Evolutionary conservation across 2,329 filamentous ascomycete genomes (phyloP).

Genomic region (Scopulariopsis brevicaulis): DNA sequence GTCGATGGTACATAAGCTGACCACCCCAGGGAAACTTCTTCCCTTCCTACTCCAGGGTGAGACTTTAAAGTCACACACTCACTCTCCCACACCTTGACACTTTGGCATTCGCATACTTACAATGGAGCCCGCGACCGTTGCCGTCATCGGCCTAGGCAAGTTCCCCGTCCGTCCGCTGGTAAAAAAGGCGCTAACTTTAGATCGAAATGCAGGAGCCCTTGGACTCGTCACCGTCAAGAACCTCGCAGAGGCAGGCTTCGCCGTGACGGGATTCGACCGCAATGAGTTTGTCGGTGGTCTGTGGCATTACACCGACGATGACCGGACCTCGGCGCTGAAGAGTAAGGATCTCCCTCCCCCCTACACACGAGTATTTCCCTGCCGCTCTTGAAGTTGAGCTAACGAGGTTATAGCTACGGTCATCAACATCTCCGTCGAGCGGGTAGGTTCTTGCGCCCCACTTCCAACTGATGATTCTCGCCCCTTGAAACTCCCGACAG

Average conservation of each 20-base stretch:
- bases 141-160: neutral
- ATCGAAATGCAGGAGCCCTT: slow-evolving; percentile 14
- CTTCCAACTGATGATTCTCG: neutral
- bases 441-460: slow-evolving; percentile 9
- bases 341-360: slow-evolving; percentile 12
- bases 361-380: neutral
- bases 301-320: slow-evolving; percentile 27
- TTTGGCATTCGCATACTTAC: neutral
- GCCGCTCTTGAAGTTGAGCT: neutral
- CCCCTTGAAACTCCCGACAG: neutral
- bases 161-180: neutral
- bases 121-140: neutral
- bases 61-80: neutral
- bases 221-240: slow-evolving; percentile 29
- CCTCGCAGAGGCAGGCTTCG: slow-evolving; percentile 29
- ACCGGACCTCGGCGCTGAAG: slow-evolving; percentile 23
- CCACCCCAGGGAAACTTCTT: no score
- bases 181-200: neutral
- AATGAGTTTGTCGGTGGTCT: slow-evolving; percentile 27
- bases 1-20: no score
- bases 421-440: slow-evolving; percentile 19
- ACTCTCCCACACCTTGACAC: neutral
- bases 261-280: slow-evolving; percentile 29
- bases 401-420: slow-evolving; percentile 12
- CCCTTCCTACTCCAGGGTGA: neutral